A percentile compares a stretch with the other conserved stretches of the same genome.
phyloP scores from a whole-genome alignment of 1,284 basidiomycete species.

The Omphalotus olearius region DNA sequence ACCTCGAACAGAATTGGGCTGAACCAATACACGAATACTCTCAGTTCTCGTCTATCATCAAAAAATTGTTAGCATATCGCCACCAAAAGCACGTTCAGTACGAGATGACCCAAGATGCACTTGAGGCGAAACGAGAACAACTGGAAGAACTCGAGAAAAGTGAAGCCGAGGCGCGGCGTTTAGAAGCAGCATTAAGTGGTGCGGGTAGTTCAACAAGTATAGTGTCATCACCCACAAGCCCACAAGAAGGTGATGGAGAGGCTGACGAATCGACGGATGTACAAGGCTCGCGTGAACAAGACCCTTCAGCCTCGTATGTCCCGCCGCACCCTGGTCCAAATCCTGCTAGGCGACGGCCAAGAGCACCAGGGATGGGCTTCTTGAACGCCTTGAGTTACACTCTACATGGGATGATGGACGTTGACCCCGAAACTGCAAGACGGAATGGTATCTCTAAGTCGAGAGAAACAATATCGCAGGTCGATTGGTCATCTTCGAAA shows the following conservation, averaged over 20 bases:
- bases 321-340: slow-evolving; percentile 75
- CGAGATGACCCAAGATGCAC: slow-evolving; percentile 91
- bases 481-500: slow-evolving; percentile 26
- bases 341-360: slow-evolving; percentile 49
- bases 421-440: slow-evolving; percentile 94
- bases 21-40: slow-evolving; percentile 96
- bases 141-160: slow-evolving; percentile 91
- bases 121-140: slow-evolving; percentile 84
- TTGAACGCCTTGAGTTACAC: slow-evolving; percentile 93
- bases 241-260: slow-evolving; percentile 29
- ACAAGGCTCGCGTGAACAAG: slow-evolving; percentile 18
- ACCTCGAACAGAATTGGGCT: slow-evolving; percentile 89
- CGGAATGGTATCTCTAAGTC: slow-evolving; percentile 93
- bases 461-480: slow-evolving; percentile 90
- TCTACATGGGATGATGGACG: slow-evolving; percentile 97
- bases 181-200: slow-evolving; percentile 83
- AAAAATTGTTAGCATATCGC: slow-evolving; percentile 88
- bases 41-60: slow-evolving; percentile 94
- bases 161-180: slow-evolving; percentile 84
- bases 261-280: slow-evolving; percentile 25
- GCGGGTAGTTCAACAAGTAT: slow-evolving; percentile 29
- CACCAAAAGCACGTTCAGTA: slow-evolving; percentile 99
- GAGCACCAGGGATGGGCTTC: slow-evolving; percentile 78
- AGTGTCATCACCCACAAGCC: slow-evolving; percentile 23
- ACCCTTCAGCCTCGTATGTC: slow-evolving; percentile 42